These are phyloP conservation scores for Metarhizium humberi DNA, from an alignment of 2,329 filamentous ascomycete species.

Conservation along the genomic window DNA sequence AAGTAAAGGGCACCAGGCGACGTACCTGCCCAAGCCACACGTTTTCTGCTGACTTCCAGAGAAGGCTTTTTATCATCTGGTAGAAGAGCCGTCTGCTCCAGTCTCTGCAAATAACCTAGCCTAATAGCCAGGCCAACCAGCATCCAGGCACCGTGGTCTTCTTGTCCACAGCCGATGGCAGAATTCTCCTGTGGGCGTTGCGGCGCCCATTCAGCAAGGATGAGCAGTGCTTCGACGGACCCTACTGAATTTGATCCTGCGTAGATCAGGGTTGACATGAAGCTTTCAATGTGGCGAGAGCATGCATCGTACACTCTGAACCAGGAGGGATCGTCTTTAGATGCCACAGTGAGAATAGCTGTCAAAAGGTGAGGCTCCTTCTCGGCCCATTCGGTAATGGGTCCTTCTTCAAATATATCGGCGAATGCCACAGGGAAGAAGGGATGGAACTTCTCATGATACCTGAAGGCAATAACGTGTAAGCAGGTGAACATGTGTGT, in stretches of 20 bases:
- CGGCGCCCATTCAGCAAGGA: constrained; percentile 66
- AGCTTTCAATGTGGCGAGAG: constrained; percentile 58
- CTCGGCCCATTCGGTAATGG: constrained; percentile 45
- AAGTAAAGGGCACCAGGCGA: neutral
- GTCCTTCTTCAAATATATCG: constrained; percentile 42
- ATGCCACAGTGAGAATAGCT: constrained; percentile 60
- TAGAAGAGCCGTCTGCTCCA: constrained; percentile 60
- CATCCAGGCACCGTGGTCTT: constrained; percentile 71
- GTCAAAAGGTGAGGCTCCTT: constrained; percentile 60
- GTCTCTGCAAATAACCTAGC: constrained; percentile 59
- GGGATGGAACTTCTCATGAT: constrained; percentile 57
- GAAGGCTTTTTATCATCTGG: constrained; percentile 50
- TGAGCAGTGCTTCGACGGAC: constrained; percentile 58
- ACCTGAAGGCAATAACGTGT: constrained; percentile 29
- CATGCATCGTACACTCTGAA: constrained; percentile 55
- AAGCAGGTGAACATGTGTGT: neutral
- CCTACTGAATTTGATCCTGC: constrained; percentile 60
- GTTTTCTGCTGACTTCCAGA: constrained; percentile 50
- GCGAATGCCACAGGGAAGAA: constrained; percentile 60
- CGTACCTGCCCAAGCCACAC: constrained; percentile 56
- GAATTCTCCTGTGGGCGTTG: constrained; percentile 53
- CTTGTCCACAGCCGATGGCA: constrained; percentile 60
- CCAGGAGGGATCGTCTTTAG: constrained; percentile 59
- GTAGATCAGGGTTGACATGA: constrained; percentile 58
- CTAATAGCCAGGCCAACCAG: constrained; percentile 62